Evolutionary conservation across 2,329 filamentous ascomycete species (phyloP).

Genomic region (Calonectria honghensis): DNA sequence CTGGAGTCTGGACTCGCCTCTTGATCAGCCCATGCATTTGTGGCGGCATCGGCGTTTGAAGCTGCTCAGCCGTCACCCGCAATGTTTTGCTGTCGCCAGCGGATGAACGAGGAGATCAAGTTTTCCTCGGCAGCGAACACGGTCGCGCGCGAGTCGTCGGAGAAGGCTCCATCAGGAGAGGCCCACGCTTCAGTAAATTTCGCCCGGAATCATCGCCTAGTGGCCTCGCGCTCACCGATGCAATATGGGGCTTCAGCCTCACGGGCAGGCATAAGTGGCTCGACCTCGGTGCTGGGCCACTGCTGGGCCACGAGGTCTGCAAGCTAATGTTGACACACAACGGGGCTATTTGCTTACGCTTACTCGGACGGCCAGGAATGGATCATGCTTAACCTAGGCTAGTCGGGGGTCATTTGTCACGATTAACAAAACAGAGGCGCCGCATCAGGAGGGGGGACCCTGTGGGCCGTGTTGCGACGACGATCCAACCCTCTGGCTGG

Average conservation of each 20-base stretch:
- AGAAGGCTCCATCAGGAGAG: slow-evolving; percentile 4
- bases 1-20: slow-evolving; percentile 50
- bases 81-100: background rate
- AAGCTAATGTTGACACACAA: slow-evolving; percentile 37
- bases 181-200: slow-evolving; percentile 19
- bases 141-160: background rate
- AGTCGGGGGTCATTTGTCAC: slow-evolving; percentile 50
- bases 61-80: slow-evolving; percentile 20
- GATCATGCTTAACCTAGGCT: slow-evolving; percentile 40
- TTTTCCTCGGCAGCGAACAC: background rate
- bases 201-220: background rate
- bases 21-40: slow-evolving; percentile 45
- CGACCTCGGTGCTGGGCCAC: slow-evolving; percentile 2
- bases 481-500: slow-evolving; percentile 46
- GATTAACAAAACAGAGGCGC: slow-evolving; percentile 43
- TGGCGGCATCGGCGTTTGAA: slow-evolving; percentile 38
- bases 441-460: slow-evolving; percentile 32
- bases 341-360: slow-evolving; percentile 45
- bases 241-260: slow-evolving; percentile 22
- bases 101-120: too few species aligned
- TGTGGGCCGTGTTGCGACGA: slow-evolving; percentile 29
- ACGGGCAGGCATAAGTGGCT: slow-evolving; percentile 24
- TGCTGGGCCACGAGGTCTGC: slow-evolving; percentile 32
- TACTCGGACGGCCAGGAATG: slow-evolving; percentile 27
- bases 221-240: slow-evolving; percentile 21